phyloP scores from a whole-genome alignment of 805 yeast genomes.

The Candida sanyiensis region DNA sequence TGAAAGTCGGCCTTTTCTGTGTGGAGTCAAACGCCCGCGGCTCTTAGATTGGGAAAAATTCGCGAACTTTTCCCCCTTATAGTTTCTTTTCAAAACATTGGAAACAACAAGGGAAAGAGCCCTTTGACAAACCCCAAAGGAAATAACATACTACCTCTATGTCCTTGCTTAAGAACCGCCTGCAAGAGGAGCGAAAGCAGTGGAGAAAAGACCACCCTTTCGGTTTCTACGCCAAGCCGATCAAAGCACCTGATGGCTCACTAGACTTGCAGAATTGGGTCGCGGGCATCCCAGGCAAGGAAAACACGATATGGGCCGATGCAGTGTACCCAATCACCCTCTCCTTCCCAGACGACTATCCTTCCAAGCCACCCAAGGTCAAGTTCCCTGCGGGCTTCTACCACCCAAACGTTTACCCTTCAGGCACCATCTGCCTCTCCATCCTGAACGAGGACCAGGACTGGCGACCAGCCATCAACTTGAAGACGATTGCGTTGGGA shows the following conservation, averaged over 20 bases:
- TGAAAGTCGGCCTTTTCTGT: too few species aligned
- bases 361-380: conserved; percentile 95
- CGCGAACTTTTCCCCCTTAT: too few species aligned
- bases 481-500: conserved; percentile 85
- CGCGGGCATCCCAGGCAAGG: conserved; percentile 94
- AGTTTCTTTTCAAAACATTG: too few species aligned
- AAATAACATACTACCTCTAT: not conserved
- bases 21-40: too few species aligned
- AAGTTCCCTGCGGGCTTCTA: conserved; percentile 84
- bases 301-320: conserved; percentile 80
- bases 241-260: conserved; percentile 72
- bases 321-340: conserved; percentile 86
- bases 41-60: too few species aligned
- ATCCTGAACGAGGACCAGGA: conserved; percentile 93
- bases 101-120: too few species aligned
- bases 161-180: conserved; percentile 40
- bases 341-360: conserved; percentile 84
- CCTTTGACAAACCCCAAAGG: not conserved
- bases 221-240: conserved; percentile 92
- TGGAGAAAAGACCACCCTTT: conserved; percentile 99
- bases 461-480: conserved; percentile 95
- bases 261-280: conserved; percentile 84
- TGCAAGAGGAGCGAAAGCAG: conserved; percentile 88
- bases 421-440: conserved; percentile 92
- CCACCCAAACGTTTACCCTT: conserved; percentile 97